Evolutionary conservation across 148 eudicot species (phyloP).

Genomic region (Chenopodium formosanum): DNA sequence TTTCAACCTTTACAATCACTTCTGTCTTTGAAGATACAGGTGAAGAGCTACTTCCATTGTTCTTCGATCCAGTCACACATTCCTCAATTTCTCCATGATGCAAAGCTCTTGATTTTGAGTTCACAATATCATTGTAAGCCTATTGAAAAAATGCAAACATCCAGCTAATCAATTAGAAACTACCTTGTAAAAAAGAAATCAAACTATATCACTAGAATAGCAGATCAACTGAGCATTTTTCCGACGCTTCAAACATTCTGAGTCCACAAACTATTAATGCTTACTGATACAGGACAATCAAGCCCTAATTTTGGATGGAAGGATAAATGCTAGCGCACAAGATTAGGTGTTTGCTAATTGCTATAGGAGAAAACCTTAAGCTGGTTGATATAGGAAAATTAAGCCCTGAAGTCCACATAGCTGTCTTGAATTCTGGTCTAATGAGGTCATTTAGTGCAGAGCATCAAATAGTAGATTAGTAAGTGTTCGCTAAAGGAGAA

Average conservation of each 20-base stretch:
- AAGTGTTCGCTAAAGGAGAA: background rate
- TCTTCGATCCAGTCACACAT: constrained; percentile 16
- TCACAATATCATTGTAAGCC: constrained; percentile 19
- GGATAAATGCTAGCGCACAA: background rate
- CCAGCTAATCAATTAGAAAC: constrained; percentile 8
- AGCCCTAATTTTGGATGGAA: background rate
- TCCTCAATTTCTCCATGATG: constrained; percentile 20
- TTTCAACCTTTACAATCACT: constrained; percentile 22
- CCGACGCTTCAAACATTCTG: background rate
- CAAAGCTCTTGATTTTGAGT: constrained; percentile 13
- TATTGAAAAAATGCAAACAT: constrained; percentile 12
- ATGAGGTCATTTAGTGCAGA: background rate
- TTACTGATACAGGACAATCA: background rate
- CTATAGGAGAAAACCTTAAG: too few relatives aligned
- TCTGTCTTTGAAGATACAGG: constrained; percentile 8
- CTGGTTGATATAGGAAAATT: too few relatives aligned
- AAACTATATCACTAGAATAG: background rate
- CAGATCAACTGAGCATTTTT: background rate
- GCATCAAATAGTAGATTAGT: background rate
- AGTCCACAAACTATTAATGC: background rate
- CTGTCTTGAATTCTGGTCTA: background rate
- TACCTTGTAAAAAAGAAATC: background rate
- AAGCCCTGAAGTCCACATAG: background rate
- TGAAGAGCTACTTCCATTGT: constrained; percentile 19
- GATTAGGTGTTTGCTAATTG: background rate